phyloP scores from a whole-genome alignment of 2,329 filamentous ascomycete genomes.

The Coccinonectria pachysandricola region DNA sequence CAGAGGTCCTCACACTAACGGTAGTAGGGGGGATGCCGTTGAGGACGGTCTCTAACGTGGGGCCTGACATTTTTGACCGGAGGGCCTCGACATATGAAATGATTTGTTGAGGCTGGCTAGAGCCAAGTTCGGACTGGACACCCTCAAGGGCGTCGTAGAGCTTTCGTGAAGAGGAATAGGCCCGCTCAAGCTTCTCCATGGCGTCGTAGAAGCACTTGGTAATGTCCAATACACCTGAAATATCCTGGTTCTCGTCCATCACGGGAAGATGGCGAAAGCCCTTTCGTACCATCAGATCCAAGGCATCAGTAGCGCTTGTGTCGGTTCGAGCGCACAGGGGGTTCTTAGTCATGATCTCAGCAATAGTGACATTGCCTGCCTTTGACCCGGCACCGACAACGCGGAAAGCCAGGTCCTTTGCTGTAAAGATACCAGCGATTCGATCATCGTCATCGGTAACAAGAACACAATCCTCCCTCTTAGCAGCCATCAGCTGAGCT shows the following conservation, averaged over 20 bases:
- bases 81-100: conserved; percentile 98
- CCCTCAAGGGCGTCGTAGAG: conserved; percentile 95
- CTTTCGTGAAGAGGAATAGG: conserved; percentile 95
- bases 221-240: conserved; percentile 94
- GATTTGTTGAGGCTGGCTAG: conserved; percentile 94
- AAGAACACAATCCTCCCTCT: conserved; percentile 93
- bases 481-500: conserved; percentile 96
- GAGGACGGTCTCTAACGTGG: conserved; percentile 87
- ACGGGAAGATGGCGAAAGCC: conserved; percentile 95
- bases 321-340: conserved; percentile 94
- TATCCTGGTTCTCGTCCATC: conserved; percentile 99
- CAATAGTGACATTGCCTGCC: conserved; percentile 81
- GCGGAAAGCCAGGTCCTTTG: conserved; percentile 94
- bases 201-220: conserved; percentile 99
- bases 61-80: conserved; percentile 92
- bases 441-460: conserved; percentile 97
- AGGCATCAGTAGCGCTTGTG: conserved; percentile 91
- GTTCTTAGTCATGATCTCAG: conserved; percentile 99
- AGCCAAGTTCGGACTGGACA: conserved; percentile 91
- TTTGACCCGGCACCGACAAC: conserved; percentile 88
- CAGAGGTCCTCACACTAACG: conserved; percentile 89
- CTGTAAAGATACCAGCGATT: conserved; percentile 97
- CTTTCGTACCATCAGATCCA: conserved; percentile 97
- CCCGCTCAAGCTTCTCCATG: conserved; percentile 98
- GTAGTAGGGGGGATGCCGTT: conserved; percentile 88